A percentile compares a stretch with the other conserved stretches of the same genome.
Evolutionary conservation across 495 filamentous ascomycete genomes (phyloP).

Genomic region (Parathielavia hyrcaniae): DNA sequence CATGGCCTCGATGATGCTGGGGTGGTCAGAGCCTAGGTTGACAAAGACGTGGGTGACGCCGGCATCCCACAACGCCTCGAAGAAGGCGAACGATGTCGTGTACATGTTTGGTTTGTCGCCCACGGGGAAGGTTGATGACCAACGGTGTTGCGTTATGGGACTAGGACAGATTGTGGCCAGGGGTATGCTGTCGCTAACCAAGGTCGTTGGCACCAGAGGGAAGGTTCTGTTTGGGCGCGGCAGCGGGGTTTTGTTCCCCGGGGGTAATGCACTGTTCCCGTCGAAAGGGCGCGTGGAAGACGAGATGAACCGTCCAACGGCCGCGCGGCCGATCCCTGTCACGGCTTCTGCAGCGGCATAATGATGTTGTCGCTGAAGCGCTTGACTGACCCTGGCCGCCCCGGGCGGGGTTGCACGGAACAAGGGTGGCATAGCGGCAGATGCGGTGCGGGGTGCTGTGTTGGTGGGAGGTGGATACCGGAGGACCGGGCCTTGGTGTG

Average conservation of each 20-base stretch:
- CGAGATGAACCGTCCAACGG: slow-evolving; percentile 6
- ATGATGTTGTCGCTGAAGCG: background rate
- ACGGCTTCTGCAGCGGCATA: slow-evolving; percentile 5
- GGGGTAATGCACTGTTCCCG: background rate
- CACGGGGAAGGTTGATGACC: slow-evolving; percentile 6
- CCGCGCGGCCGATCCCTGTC: background rate
- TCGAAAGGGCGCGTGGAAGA: background rate
- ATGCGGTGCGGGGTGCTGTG: slow-evolving; percentile 7
- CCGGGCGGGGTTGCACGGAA: slow-evolving; percentile 18
- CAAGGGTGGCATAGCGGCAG: slow-evolving; percentile 19
- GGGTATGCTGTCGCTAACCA: slow-evolving; percentile 2
- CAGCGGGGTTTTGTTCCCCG: background rate
- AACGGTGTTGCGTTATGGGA: background rate
- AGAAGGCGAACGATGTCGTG: slow-evolving; percentile 66
- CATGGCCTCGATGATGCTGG: slow-evolving; percentile 91
- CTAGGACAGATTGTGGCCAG: background rate
- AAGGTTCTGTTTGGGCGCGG: background rate
- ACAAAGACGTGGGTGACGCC: slow-evolving; percentile 88
- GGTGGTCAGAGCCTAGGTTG: slow-evolving; percentile 92
- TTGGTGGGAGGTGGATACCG: background rate
- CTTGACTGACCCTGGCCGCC: slow-evolving; percentile 4
- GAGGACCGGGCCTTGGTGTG: background rate
- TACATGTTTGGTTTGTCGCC: slow-evolving; percentile 35
- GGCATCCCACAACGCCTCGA: slow-evolving; percentile 90
- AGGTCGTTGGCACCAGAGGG: background rate